Evolutionary conservation across 345 rosid genomes (phyloP), one percentile per base, ranked within the genome.

Genomic region (Bretschneidera sinensis): DNA sequence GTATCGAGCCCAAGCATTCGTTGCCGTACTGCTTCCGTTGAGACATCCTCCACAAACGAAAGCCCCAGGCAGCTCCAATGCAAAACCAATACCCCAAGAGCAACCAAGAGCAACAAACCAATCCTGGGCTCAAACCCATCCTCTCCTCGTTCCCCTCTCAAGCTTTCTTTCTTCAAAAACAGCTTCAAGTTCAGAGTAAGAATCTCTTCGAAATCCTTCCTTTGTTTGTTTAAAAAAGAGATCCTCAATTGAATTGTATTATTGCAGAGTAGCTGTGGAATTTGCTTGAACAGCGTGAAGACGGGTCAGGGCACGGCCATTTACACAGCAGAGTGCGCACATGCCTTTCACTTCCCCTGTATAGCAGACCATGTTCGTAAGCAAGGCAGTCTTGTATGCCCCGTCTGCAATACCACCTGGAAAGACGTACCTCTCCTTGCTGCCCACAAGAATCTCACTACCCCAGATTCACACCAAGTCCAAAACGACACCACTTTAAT

Each of bases 261-360:
- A 54, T 20, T 59, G 65, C 83, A 84, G 85, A 84, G 75, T 62
- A 80, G 81, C 69, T 92, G 98, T 21, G 92, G 89, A 51, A 75
- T 92, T 48, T 92, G 97, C 66, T 70, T 73, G 69, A 82, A 78
- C 77, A 81, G 86, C 62, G 91, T 87, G 70, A 85, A 78, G 73
- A 79, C 84, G 5, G 92, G 89, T n/a, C 83, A 87, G 59, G 97
- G 91, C 4, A 82, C 87, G 18, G 92, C 92, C 8, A 84, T 86
- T 21, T 87, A 83, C 74, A 92, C 97, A 24, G 97, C 97, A 13
- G 98, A 89, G 64, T 92, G 98, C 51, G 60, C 80, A 15, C 97
- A 92, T 68, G 74, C 72, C 25, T 92, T 92, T 66, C 98, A 92
- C 63, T 89, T 87, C 59, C 85, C 89, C n/a, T 92, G 97, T 70